phyloP scores from a whole-genome alignment of 2,329 filamentous ascomycete species.

The Pseudocercospora ulei region DNA sequence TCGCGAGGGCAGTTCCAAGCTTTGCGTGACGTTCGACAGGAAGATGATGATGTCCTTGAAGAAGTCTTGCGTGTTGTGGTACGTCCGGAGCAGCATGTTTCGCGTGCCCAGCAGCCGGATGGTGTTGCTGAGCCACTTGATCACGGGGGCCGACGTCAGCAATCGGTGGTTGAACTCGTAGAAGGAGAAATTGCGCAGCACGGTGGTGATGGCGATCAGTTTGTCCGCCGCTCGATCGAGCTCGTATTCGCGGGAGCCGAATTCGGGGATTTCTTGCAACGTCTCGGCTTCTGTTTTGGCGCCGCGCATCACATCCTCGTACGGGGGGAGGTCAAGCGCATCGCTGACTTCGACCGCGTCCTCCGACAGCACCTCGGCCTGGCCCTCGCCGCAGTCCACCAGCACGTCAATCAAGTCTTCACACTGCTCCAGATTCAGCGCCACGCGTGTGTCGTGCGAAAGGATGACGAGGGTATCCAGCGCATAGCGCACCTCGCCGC shows the following conservation, averaged over 20 bases:
- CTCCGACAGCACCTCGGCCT: slow-evolving; percentile 73
- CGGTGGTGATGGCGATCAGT: slow-evolving; percentile 81
- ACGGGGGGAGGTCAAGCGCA: slow-evolving; percentile 68
- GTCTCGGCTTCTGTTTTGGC: slow-evolving; percentile 63
- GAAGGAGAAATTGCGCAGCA: slow-evolving; percentile 87
- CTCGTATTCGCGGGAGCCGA: slow-evolving; percentile 69
- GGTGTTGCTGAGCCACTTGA: slow-evolving; percentile 73
- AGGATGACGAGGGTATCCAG: slow-evolving; percentile 71
- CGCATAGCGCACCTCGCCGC: slow-evolving; percentile 79
- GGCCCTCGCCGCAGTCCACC: slow-evolving; percentile 82
- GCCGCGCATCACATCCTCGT: slow-evolving; percentile 78
- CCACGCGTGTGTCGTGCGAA: slow-evolving; percentile 54
- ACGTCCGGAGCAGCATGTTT: slow-evolving; percentile 70
- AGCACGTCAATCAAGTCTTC: slow-evolving; percentile 83
- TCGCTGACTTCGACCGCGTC: slow-evolving; percentile 78
- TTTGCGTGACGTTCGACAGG: slow-evolving; percentile 71
- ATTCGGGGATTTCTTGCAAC: slow-evolving; percentile 60
- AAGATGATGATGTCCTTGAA: slow-evolving; percentile 92
- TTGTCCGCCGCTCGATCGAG: slow-evolving; percentile 79
- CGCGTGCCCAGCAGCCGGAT: slow-evolving; percentile 83
- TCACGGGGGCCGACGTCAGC: slow-evolving; percentile 64
- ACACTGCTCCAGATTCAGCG: slow-evolving; percentile 62
- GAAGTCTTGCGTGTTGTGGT: slow-evolving; percentile 82
- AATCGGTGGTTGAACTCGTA: slow-evolving; percentile 63
- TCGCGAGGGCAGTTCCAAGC: slow-evolving; percentile 68